These are phyloP conservation scores for Sporisorium exsertum DNA, from an alignment of 1,284 basidiomycete genomes.

Conservation along the genomic window DNA sequence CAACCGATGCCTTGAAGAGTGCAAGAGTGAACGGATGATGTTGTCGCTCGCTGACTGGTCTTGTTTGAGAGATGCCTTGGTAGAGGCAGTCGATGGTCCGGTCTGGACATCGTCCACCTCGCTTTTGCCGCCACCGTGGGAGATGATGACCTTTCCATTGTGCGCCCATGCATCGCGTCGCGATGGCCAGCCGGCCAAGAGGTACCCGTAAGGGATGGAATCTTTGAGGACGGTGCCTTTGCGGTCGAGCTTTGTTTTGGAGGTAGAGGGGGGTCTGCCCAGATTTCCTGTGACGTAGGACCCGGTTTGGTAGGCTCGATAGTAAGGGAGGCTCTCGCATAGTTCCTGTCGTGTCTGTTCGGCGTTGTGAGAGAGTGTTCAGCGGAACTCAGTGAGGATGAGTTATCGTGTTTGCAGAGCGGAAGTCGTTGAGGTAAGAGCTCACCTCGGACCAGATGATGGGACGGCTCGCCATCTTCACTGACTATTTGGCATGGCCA, in stretches of 20 bases:
- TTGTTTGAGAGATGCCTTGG: slow-evolving; percentile 28
- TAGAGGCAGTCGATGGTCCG: slow-evolving; percentile 2
- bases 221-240: slow-evolving; percentile 20
- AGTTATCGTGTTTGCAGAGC: no score
- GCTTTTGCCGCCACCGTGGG: slow-evolving; percentile 49
- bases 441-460: slow-evolving; percentile 38
- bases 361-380: no score
- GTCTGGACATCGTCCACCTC: slow-evolving; percentile 1
- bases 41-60: slow-evolving; percentile 41
- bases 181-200: slow-evolving; percentile 50
- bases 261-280: slow-evolving; percentile 15
- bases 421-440: not conserved
- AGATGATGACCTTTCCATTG: slow-evolving; percentile 51
- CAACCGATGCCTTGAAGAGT: slow-evolving; percentile 24
- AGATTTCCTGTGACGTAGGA: slow-evolving; percentile 30
- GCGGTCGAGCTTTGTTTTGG: not conserved
- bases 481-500: not conserved
- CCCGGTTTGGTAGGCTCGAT: slow-evolving; percentile 51
- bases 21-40: slow-evolving; percentile 44
- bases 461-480: slow-evolving; percentile 26
- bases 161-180: slow-evolving; percentile 44
- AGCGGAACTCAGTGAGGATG: no score
- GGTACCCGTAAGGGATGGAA: slow-evolving; percentile 44
- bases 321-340: slow-evolving; percentile 55
- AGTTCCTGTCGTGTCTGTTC: slow-evolving; percentile 49